phyloP scores from a whole-genome alignment of 2,329 filamentous ascomycete genomes.

The Ophiostoma pallidulum region DNA sequence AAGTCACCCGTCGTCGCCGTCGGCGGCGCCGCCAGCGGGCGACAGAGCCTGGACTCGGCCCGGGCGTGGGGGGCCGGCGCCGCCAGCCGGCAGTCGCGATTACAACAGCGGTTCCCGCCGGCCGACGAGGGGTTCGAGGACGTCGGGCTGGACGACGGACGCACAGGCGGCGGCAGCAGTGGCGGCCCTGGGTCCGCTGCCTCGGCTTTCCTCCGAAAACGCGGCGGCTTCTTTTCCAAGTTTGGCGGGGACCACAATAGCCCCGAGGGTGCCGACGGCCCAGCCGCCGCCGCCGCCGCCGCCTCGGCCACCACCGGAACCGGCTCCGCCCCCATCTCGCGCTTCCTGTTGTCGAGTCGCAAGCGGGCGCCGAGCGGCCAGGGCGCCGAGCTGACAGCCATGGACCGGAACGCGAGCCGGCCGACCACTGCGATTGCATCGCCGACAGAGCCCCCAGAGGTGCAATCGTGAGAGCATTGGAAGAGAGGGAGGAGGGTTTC shows the following conservation, averaged over 20 bases:
- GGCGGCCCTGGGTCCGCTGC: slow-evolving; percentile 4
- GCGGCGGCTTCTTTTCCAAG: slow-evolving; percentile 69
- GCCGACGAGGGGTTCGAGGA: slow-evolving; percentile 82
- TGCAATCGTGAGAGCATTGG: slow-evolving; percentile 3
- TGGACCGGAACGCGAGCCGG: slow-evolving; percentile 23
- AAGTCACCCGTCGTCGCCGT: slow-evolving; percentile 61
- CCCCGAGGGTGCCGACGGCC: slow-evolving; percentile 20
- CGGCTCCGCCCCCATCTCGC: slow-evolving; percentile 28
- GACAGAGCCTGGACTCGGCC: slow-evolving; percentile 73
- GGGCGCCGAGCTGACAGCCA: slow-evolving; percentile 57
- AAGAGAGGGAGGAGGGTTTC: no score
- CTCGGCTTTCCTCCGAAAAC: slow-evolving; percentile 45
- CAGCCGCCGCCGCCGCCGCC: no score
- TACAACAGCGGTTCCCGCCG: slow-evolving; percentile 33
- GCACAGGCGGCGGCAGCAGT: slow-evolving; percentile 16
- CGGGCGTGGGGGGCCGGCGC: slow-evolving; percentile 18
- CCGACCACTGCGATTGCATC: slow-evolving; percentile 21
- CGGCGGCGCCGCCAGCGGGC: slow-evolving; percentile 43
- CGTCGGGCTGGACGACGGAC: slow-evolving; percentile 73
- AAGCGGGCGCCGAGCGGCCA: slow-evolving; percentile 63
- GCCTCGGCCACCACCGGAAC: slow-evolving; percentile 18
- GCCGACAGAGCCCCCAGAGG: slow-evolving; percentile 19
- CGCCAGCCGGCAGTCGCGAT: slow-evolving; percentile 49
- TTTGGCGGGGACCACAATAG: slow-evolving; percentile 59
- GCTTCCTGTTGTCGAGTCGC: slow-evolving; percentile 60